Evolutionary conservation across 2,329 filamentous ascomycete species (phyloP).

Genomic region (Cladosporium austrohemisphaericum): DNA sequence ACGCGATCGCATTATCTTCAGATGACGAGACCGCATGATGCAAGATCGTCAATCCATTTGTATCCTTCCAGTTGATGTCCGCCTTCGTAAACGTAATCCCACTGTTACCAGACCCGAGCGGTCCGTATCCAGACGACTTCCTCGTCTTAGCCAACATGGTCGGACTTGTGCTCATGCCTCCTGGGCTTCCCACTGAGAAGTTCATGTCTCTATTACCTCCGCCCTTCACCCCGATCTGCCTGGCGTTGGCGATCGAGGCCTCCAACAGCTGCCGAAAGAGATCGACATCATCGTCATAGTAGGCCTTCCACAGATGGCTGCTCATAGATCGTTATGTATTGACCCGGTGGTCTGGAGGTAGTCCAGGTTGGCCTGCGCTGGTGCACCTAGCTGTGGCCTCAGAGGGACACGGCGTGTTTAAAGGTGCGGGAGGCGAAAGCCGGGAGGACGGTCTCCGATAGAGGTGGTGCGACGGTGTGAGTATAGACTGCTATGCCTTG

Average conservation of each 20-base stretch:
- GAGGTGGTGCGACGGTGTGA: not conserved
- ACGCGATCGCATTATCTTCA: slow-evolving; percentile 64
- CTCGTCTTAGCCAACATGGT: slow-evolving; percentile 34
- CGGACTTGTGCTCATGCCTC: slow-evolving; percentile 46
- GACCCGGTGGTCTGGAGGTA: slow-evolving; percentile 26
- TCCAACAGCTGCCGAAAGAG: slow-evolving; percentile 85
- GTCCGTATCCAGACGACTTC: slow-evolving; percentile 23
- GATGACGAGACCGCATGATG: slow-evolving; percentile 78
- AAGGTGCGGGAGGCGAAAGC: slow-evolving; percentile 61
- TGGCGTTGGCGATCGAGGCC: slow-evolving; percentile 59
- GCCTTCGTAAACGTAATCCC: slow-evolving; percentile 51
- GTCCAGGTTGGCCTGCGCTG: slow-evolving; percentile 52
- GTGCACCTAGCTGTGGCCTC: slow-evolving; percentile 88
- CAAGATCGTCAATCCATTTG: slow-evolving; percentile 75
- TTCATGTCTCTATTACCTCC: slow-evolving; percentile 31
- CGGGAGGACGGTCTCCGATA: slow-evolving; percentile 26
- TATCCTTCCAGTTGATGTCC: slow-evolving; percentile 82
- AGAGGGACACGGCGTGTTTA: slow-evolving; percentile 83
- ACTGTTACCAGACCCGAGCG: slow-evolving; percentile 8
- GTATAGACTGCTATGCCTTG: not conserved
- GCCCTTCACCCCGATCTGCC: slow-evolving; percentile 44
- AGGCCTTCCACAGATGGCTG: slow-evolving; percentile 93
- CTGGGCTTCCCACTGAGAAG: slow-evolving; percentile 40
- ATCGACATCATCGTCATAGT: slow-evolving; percentile 97
- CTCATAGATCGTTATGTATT: slow-evolving; percentile 66